Evolutionary conservation across 2,329 filamentous ascomycete genomes (phyloP).

Genomic region (Fusarium beomiforme): DNA sequence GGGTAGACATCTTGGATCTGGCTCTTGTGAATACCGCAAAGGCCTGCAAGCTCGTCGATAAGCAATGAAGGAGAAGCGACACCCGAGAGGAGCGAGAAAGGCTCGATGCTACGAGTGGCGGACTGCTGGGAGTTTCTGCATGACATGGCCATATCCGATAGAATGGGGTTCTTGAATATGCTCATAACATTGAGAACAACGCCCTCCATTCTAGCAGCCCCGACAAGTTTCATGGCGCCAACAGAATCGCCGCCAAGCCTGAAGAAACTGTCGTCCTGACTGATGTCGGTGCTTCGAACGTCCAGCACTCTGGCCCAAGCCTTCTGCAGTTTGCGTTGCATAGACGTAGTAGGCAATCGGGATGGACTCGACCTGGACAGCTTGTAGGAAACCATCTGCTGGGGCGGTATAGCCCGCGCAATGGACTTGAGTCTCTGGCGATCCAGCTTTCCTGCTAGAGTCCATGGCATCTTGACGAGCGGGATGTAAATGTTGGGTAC

Average conservation of each 20-base stretch:
- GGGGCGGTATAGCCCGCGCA: constrained; percentile 2
- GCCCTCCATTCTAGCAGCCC: constrained; percentile 22
- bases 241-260: constrained; percentile 53
- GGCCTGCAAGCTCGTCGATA: constrained; percentile 12
- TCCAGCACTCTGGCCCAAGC: constrained; percentile 14
- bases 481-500: constrained; percentile 55
- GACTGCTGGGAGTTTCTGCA: neutral
- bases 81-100: constrained; percentile 6
- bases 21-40: constrained; percentile 5
- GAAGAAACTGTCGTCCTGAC: constrained; percentile 53
- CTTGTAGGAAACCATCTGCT: constrained; percentile 22
- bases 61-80: constrained; percentile 2
- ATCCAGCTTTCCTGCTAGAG: constrained; percentile 56
- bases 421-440: constrained; percentile 49
- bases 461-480: constrained; percentile 51
- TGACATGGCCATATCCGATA: constrained; percentile 22
- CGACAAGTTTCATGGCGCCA: constrained; percentile 40
- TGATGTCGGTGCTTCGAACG: neutral
- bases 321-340: constrained; percentile 49
- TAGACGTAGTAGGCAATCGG: constrained; percentile 47
- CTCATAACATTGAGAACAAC: constrained; percentile 20
- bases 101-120: neutral
- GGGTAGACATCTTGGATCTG: constrained; percentile 29
- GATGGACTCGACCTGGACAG: constrained; percentile 31
- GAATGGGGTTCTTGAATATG: constrained; percentile 19